Conservation (phyloP, 1,284 basidiomycete species). For the Prillingera fragicola region DNA sequence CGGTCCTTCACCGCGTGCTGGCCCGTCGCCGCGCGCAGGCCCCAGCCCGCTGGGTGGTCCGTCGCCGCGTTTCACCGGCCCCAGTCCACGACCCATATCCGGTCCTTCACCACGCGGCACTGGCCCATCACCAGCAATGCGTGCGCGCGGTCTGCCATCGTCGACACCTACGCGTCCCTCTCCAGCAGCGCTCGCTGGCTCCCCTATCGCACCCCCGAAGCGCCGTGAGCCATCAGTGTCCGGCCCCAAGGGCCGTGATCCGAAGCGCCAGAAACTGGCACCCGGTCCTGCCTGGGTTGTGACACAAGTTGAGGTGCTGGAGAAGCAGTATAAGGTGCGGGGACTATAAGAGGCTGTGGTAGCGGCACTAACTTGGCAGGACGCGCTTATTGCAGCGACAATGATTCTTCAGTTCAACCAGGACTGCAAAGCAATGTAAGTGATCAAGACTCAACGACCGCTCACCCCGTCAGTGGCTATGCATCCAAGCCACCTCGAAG, state of each 20-base stretch:
- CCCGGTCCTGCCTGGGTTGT: conserved; percentile 28
- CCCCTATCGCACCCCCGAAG: neutral
- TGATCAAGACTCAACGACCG: neutral
- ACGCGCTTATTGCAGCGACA: conserved; percentile 24
- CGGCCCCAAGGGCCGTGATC: conserved; percentile 2
- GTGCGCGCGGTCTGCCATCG: conserved; percentile 9
- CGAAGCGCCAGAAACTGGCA: conserved; percentile 13
- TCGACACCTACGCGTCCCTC: conserved; percentile 7
- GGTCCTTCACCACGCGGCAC: conserved; percentile 11
- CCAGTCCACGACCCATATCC: conserved; percentile 7
- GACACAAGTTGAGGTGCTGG: conserved; percentile 22
- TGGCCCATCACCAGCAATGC: conserved; percentile 1
- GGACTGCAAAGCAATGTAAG: conserved; percentile 23
- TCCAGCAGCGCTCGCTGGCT: neutral
- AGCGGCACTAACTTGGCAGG: conserved; percentile 15
- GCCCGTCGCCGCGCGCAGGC: conserved; percentile 10
- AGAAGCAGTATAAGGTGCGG: conserved; percentile 26
- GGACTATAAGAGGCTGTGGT: neutral
- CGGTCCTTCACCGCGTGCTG: conserved; percentile 12
- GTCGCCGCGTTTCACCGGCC: conserved; percentile 5
- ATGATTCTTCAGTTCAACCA: conserved; percentile 27
- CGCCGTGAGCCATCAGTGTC: neutral
- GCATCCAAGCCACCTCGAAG: conserved; percentile 12
- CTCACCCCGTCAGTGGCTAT: conserved; percentile 11
- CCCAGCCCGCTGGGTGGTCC: too few relatives aligned